These are phyloP conservation scores for Aspergillus carlsbadensis DNA, from an alignment of 495 filamentous ascomycete genomes.

Conservation along the genomic window DNA sequence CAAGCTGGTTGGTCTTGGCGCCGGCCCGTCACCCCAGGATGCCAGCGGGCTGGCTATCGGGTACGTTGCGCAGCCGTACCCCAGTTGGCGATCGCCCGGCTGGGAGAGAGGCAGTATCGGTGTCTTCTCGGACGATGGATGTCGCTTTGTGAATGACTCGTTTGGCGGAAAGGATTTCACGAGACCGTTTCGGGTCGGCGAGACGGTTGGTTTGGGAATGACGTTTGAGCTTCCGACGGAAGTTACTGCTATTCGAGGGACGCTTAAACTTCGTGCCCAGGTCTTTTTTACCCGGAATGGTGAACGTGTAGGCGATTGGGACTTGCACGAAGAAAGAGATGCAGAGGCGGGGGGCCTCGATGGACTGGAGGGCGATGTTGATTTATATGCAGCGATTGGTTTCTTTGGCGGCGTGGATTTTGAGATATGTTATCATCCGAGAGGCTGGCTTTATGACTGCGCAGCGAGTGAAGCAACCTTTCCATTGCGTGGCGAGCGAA, in stretches of 20 bases:
- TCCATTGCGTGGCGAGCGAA: no score
- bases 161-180: constrained; percentile 80
- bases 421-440: constrained; percentile 63
- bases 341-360: constrained; percentile 60
- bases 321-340: constrained; percentile 83
- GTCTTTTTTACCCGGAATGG: constrained; percentile 83
- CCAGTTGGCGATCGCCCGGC: constrained; percentile 81
- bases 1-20: constrained; percentile 48
- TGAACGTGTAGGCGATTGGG: constrained; percentile 62
- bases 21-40: constrained; percentile 33
- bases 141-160: constrained; percentile 80
- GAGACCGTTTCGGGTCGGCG: constrained; percentile 47
- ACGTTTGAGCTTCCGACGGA: constrained; percentile 46
- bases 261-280: constrained; percentile 47
- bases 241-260: constrained; percentile 6
- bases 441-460: constrained; percentile 38
- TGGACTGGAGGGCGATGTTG: constrained; percentile 77
- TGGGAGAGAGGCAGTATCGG: constrained; percentile 88
- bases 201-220: constrained; percentile 71
- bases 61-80: constrained; percentile 79
- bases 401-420: constrained; percentile 70
- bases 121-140: constrained; percentile 89
- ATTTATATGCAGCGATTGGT: constrained; percentile 80
- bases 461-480: no score
- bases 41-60: constrained; percentile 73